Evolutionary conservation across 371 early-diverging fungal species (phyloP).

Genomic region (Mortierella sp.): DNA sequence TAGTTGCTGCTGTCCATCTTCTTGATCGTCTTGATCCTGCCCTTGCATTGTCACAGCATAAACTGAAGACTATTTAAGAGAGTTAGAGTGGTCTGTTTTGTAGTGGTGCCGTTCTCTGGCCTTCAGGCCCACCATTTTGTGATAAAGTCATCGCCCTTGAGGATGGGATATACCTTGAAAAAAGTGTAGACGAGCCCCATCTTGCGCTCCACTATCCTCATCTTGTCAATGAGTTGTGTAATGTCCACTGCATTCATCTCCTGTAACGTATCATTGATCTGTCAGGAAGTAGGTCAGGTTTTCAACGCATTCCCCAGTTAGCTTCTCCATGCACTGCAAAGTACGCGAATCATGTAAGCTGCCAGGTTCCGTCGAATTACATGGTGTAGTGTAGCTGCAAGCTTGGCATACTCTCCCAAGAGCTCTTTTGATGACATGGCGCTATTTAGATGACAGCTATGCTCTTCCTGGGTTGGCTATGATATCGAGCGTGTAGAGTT

Average conservation of each 20-base stretch:
- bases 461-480: too few relatives aligned
- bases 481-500: too few relatives aligned
- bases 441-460: not conserved
- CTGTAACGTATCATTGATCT: constrained; percentile 46
- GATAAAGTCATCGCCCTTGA: not conserved
- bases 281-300: not conserved
- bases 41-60: constrained; percentile 26
- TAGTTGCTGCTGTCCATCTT: constrained; percentile 10
- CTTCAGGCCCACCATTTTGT: not conserved
- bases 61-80: constrained; percentile 35
- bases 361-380: constrained; percentile 10
- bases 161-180: constrained; percentile 28
- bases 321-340: too few relatives aligned
- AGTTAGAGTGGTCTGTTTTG: not conserved
- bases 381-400: constrained; percentile 31
- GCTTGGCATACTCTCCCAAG: constrained; percentile 37
- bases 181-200: constrained; percentile 51
- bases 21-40: constrained; percentile 19
- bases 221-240: constrained; percentile 51
- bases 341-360: not conserved
- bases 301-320: not conserved
- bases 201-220: constrained; percentile 47
- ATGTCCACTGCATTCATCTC: constrained; percentile 50
- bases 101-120: not conserved
- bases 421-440: constrained; percentile 50